Evolutionary conservation across 2,329 filamentous ascomycete genomes (phyloP).

Genomic region (Colletotrichum graminicola): DNA sequence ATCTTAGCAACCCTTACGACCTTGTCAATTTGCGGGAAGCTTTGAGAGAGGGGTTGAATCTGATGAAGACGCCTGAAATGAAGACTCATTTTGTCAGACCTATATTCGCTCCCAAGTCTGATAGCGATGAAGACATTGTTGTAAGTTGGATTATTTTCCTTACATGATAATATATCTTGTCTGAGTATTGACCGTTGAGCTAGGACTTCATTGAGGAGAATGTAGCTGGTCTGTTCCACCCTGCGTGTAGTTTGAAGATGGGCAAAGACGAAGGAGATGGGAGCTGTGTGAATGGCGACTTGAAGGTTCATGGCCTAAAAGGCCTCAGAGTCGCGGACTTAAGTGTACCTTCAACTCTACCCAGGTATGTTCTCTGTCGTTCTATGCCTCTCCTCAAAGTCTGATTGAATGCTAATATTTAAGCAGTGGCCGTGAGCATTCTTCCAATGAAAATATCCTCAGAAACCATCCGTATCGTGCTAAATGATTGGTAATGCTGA

Average conservation of each 20-base stretch:
- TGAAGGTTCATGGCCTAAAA: constrained; percentile 26
- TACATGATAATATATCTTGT: neutral
- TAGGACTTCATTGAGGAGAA: constrained; percentile 31
- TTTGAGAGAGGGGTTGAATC: constrained; percentile 6
- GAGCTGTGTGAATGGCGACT: constrained; percentile 16
- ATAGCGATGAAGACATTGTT: constrained; percentile 10
- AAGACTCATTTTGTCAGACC: constrained; percentile 21
- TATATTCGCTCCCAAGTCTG: constrained; percentile 28
- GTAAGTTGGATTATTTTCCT: neutral
- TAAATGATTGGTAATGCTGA: neutral
- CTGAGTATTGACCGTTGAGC: neutral
- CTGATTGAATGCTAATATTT: neutral
- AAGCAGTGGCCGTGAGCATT: constrained; percentile 24
- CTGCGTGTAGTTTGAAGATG: constrained; percentile 35
- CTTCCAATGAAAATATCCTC: neutral
- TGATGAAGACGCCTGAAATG: constrained; percentile 2
- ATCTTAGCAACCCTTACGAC: constrained; percentile 30
- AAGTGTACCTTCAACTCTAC: neutral
- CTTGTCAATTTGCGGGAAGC: constrained; percentile 17
- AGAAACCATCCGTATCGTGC: neutral
- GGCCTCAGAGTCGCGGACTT: neutral
- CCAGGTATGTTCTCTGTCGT: neutral
- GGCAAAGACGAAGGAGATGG: constrained; percentile 24
- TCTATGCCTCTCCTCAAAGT: neutral
- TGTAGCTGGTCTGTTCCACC: constrained; percentile 28